These are phyloP conservation scores for Fusarium phyllophilum DNA, from an alignment of 2,329 filamentous ascomycete genomes.

Conservation along the genomic window DNA sequence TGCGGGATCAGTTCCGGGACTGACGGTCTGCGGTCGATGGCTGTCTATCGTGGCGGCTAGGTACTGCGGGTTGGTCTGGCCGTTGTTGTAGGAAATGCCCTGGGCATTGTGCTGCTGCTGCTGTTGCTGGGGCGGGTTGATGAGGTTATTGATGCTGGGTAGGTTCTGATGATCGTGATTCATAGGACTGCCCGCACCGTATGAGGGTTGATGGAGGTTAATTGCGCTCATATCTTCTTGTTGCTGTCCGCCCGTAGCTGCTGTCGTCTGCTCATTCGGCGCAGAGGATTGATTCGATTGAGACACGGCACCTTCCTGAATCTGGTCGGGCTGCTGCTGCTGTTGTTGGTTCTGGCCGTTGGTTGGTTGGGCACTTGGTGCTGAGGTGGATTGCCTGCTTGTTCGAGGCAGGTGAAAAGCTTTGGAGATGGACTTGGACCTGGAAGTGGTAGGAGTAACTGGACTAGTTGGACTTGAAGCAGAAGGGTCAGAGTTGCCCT, in stretches of 20 bases:
- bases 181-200: conserved; percentile 43
- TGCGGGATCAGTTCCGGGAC: conserved; percentile 52
- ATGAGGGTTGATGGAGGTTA: conserved; percentile 43
- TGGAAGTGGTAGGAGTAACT: conserved; percentile 65
- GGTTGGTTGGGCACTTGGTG: conserved; percentile 24
- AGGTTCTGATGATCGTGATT: conserved; percentile 71
- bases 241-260: conserved; percentile 36
- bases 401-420: conserved; percentile 57
- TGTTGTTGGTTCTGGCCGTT: conserved; percentile 31
- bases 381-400: conserved; percentile 46
- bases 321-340: conserved; percentile 40
- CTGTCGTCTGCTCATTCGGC: conserved; percentile 32
- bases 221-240: conserved; percentile 44
- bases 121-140: conserved; percentile 62
- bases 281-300: conserved; percentile 28
- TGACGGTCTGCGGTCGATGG: conserved; percentile 47
- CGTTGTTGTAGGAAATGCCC: conserved; percentile 47
- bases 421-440: conserved; percentile 57
- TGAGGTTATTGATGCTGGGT: conserved; percentile 85
- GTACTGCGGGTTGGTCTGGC: conserved; percentile 41
- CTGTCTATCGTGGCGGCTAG: conserved; percentile 42
- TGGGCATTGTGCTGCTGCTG: conserved; percentile 54
- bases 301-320: conserved; percentile 32
- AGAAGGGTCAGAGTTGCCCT: conserved; percentile 78
- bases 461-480: conserved; percentile 73